phyloP scores from a whole-genome alignment of 192 early-diverging fungal species.

The Linnemannia zychae region DNA sequence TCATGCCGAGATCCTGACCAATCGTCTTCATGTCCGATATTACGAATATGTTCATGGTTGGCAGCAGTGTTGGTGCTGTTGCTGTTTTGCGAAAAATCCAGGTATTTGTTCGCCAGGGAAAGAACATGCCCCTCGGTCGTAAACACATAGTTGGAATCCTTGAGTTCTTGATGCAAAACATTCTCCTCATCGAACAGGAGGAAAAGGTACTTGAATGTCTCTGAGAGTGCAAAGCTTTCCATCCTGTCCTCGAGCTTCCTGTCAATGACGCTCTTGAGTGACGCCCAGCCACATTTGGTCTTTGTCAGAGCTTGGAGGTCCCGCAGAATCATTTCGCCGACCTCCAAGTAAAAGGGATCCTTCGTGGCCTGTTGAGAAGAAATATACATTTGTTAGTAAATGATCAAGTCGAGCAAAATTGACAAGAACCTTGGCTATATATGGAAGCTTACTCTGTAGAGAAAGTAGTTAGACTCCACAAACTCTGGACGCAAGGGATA shows the following conservation, averaged over 20 bases:
- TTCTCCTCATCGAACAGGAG: constrained; percentile 91
- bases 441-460: constrained; percentile 71
- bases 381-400: background rate
- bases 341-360: constrained; percentile 91
- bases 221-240: constrained; percentile 95
- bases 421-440: too few relatives aligned
- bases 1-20: background rate
- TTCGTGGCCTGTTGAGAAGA: constrained; percentile 74
- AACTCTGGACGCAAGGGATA: constrained; percentile 96
- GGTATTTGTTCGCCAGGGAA: constrained; percentile 20
- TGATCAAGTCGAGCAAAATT: too few relatives aligned
- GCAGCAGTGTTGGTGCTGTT: background rate
- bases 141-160: constrained; percentile 89
- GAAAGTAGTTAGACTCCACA: constrained; percentile 93
- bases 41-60: constrained; percentile 6
- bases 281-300: constrained; percentile 86
- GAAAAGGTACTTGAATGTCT: constrained; percentile 98
- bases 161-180: constrained; percentile 75
- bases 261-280: constrained; percentile 73
- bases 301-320: constrained; percentile 82
- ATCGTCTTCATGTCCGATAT: background rate
- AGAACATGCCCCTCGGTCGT: constrained; percentile 75
- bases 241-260: constrained; percentile 84
- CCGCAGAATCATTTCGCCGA: constrained; percentile 88
- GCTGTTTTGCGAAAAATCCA: background rate